Percentiles rank a stretch among this genome's conserved stretches.
Conservation (phyloP, 257 asterid species). For the Solanum pimpinellifolium region DNA sequence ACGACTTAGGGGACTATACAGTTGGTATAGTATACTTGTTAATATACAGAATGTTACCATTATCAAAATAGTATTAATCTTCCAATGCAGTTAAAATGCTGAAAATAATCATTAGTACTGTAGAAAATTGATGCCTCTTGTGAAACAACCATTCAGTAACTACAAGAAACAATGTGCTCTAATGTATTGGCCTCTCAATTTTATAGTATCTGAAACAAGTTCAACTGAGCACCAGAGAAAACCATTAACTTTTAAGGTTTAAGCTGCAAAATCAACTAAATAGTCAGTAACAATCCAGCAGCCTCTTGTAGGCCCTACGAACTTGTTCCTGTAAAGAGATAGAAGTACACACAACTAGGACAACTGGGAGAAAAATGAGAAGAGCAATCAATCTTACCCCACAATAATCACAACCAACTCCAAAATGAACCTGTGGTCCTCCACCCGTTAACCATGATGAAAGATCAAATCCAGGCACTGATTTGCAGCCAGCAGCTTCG, state of each 20-base stretch:
- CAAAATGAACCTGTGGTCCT: slow-evolving; percentile 28
- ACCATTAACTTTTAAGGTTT: not conserved
- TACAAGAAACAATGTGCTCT: not conserved
- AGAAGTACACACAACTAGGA: not conserved
- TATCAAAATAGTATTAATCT: not conserved
- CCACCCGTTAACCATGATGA: slow-evolving; percentile 7
- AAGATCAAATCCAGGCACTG: not conserved
- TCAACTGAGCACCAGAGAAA: not conserved
- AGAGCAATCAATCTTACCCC: slow-evolving; percentile 37
- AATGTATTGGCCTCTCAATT: not conserved
- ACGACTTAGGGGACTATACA: not conserved
- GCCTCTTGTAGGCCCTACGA: not conserved
- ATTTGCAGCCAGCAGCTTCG: not conserved
- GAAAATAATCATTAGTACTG: not conserved
- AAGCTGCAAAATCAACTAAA: not conserved
- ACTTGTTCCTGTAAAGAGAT: not conserved
- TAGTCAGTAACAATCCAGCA: not conserved
- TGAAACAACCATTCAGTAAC: not conserved
- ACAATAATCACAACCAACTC: slow-evolving; percentile 65
- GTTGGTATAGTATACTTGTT: not conserved
- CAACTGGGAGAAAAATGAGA: not conserved
- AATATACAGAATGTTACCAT: not conserved
- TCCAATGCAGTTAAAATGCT: not conserved
- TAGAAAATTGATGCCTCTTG: not conserved
- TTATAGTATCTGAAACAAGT: not conserved